These are phyloP conservation scores for Alliaria petiolata DNA, from an alignment of 345 rosid species.

Conservation along the genomic window DNA sequence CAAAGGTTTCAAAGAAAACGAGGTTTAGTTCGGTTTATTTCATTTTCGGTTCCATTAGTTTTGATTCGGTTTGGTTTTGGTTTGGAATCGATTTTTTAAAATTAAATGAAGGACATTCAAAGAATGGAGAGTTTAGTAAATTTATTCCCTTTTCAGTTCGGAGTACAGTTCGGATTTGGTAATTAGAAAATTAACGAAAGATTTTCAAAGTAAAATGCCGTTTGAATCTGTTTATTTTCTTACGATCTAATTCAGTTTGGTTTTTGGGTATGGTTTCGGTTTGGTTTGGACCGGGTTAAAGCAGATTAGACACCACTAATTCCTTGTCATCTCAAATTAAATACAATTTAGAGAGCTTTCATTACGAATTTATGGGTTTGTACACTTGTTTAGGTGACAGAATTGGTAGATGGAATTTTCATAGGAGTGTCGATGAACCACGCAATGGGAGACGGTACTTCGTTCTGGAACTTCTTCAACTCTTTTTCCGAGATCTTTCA, in stretches of 20 bases:
- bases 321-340: slow-evolving; percentile 22
- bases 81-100: no score
- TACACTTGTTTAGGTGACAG: slow-evolving; percentile 50
- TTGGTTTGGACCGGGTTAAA: neutral
- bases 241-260: neutral
- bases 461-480: slow-evolving; percentile 68
- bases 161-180: no score
- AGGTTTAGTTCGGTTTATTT: neutral
- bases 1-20: neutral
- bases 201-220: neutral
- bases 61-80: no score
- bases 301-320: neutral
- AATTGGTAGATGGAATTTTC: slow-evolving; percentile 64
- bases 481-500: slow-evolving; percentile 62
- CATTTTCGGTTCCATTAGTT: no score
- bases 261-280: neutral
- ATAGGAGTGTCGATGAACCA: slow-evolving; percentile 68
- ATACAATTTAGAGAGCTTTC: neutral
- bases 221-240: neutral
- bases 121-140: neutral
- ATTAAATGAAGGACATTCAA: no score
- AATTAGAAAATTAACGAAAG: no score
- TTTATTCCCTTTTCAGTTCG: no score
- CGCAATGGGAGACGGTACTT: slow-evolving; percentile 55
- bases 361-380: slow-evolving; percentile 43